A percentile compares a stretch with the other conserved stretches of the same genome.
Conservation (phyloP, 2,329 filamentous ascomycete genomes). For the Mycocentrospora acerina region DNA sequence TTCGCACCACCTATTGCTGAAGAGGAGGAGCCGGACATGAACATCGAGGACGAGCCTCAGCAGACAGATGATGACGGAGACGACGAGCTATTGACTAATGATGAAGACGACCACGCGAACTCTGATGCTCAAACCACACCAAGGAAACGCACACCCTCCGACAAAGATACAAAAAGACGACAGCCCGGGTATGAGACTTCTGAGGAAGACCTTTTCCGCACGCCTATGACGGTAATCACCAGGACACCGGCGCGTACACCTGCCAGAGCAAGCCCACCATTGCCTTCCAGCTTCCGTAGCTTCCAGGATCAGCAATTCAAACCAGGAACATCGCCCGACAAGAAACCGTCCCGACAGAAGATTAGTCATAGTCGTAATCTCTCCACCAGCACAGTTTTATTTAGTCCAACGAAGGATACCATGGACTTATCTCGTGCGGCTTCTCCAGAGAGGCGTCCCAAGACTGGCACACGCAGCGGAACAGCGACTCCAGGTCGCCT, state of each 20-base stretch:
- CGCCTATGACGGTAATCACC: conserved; percentile 39
- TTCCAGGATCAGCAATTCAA: conserved; percentile 20
- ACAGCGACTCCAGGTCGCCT: conserved; percentile 35
- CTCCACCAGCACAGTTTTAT: conserved; percentile 82
- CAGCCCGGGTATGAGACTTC: conserved; percentile 37
- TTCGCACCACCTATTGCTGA: conserved; percentile 45
- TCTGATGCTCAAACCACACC: conserved; percentile 27
- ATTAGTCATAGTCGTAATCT: conserved; percentile 69
- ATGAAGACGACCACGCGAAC: conserved; percentile 50
- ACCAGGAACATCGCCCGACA: conserved; percentile 33
- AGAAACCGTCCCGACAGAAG: conserved; percentile 20
- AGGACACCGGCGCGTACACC: conserved; percentile 30
- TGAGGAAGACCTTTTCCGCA: conserved; percentile 48
- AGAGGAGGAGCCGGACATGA: conserved; percentile 47
- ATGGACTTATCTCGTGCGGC: conserved; percentile 38
- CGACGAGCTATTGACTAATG: conserved; percentile 81
- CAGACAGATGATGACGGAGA: conserved; percentile 86
- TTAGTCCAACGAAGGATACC: conserved; percentile 62
- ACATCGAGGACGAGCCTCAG: conserved; percentile 49
- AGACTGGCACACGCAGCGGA: conserved; percentile 34
- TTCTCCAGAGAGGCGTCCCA: conserved; percentile 33
- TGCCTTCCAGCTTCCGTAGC: conserved; percentile 27
- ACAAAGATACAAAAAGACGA: conserved; percentile 31
- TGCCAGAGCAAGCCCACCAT: conserved; percentile 23
- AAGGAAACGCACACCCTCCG: conserved; percentile 12